Conservation (phyloP, 169 alveolate genomes). For the Babesia sp. region DNA sequence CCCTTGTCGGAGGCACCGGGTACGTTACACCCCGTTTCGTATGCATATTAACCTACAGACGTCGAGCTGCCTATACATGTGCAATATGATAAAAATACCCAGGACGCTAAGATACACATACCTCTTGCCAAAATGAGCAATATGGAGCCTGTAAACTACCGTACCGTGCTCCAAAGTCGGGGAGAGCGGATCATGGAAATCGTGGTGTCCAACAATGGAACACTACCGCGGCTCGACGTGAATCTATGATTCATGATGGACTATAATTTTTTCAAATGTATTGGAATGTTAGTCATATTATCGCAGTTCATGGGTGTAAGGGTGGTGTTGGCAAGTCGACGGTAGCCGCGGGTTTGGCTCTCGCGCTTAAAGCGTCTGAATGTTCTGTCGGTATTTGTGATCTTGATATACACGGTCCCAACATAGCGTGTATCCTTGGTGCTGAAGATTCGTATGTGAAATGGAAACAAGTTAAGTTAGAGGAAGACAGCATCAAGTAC, state of each 20-base stretch:
- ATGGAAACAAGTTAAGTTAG: slow-evolving; percentile 54
- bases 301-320: slow-evolving; percentile 90
- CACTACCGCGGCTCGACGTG: slow-evolving; percentile 18
- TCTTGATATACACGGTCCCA: slow-evolving; percentile 96
- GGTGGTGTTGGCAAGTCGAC: slow-evolving; percentile 99
- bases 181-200: slow-evolving; percentile 53
- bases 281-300: slow-evolving; percentile 29
- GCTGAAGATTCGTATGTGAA: slow-evolving; percentile 64
- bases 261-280: slow-evolving; percentile 21
- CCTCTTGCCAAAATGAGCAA: slow-evolving; percentile 51
- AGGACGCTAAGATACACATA: slow-evolving; percentile 40
- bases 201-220: slow-evolving; percentile 36
- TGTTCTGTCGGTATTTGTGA: slow-evolving; percentile 92
- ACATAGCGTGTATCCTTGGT: slow-evolving; percentile 90
- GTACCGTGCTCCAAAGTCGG: slow-evolving; percentile 49
- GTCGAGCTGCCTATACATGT: slow-evolving; percentile 48
- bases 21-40: neutral
- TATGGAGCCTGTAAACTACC: slow-evolving; percentile 45
- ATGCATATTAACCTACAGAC: neutral
- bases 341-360: slow-evolving; percentile 84
- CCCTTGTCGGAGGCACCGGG: neutral
- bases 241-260: neutral
- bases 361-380: slow-evolving; percentile 85
- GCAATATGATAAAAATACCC: slow-evolving; percentile 36
- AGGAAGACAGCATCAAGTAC: neutral